Percentiles rank a stretch among this genome's conserved stretches.
Conservation (phyloP, 805 yeast genomes). For the Millerozyma acaciae region DNA sequence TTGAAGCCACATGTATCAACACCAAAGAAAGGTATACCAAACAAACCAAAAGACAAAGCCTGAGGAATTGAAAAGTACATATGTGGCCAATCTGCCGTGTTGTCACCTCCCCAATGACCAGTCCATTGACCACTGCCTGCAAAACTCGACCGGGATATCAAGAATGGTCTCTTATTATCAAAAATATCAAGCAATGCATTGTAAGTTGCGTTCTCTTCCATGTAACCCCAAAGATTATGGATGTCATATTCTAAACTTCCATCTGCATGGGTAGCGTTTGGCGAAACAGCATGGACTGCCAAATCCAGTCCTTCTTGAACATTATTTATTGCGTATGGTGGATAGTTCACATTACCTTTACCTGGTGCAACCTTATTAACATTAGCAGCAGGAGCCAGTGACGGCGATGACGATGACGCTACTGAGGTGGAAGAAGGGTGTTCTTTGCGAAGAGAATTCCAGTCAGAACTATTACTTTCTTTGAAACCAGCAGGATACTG, state of each 20-base stretch:
- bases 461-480: slow-evolving; percentile 14
- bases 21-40: slow-evolving; percentile 24
- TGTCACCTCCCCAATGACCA: slow-evolving; percentile 27
- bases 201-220: slow-evolving; percentile 18
- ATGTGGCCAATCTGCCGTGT: slow-evolving; percentile 15
- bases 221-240: slow-evolving; percentile 22
- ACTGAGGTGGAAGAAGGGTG: slow-evolving; percentile 8
- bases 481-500: slow-evolving; percentile 15
- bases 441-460: slow-evolving; percentile 10
- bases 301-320: slow-evolving; percentile 19
- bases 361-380: slow-evolving; percentile 17
- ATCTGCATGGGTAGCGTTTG: slow-evolving; percentile 26
- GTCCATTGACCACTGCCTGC: slow-evolving; percentile 18
- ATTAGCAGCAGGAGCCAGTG: slow-evolving; percentile 11
- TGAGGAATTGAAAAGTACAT: slow-evolving; percentile 24
- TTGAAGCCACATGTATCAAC: slow-evolving; percentile 24
- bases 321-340: slow-evolving; percentile 31
- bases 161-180: slow-evolving; percentile 21
- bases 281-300: slow-evolving; percentile 22
- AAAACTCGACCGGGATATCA: slow-evolving; percentile 19
- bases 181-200: slow-evolving; percentile 14
- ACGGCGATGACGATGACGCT: slow-evolving; percentile 9
- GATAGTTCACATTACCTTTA: slow-evolving; percentile 27
- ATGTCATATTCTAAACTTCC: slow-evolving; percentile 25
- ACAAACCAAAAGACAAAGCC: slow-evolving; percentile 19